Percentiles rank a stretch among this genome's conserved stretches.
Conservation (phyloP, 164 flowering plant species). For the Tetrastigma voinierianum region DNA sequence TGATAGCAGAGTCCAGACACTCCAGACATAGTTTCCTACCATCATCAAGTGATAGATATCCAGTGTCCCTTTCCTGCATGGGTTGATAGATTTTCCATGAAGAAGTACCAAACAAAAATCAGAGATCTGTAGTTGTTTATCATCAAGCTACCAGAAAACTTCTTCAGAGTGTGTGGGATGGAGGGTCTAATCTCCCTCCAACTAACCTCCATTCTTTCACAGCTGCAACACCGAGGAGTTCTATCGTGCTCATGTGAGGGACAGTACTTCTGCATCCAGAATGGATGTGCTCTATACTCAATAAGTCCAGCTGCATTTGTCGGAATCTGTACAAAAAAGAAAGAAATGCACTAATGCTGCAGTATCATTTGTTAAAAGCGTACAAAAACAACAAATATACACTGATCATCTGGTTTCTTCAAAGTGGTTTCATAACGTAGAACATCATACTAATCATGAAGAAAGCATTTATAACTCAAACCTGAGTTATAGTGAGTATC, state of each 20-base stretch:
- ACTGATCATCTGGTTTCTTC: not conserved
- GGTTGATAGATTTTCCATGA: not conserved
- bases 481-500: not conserved
- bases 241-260: slow-evolving; percentile 61
- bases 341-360: not conserved
- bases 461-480: not conserved
- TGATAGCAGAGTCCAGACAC: slow-evolving; percentile 83
- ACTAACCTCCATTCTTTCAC: slow-evolving; percentile 86
- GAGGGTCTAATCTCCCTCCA: not conserved
- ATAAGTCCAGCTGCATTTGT: slow-evolving; percentile 55
- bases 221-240: slow-evolving; percentile 67
- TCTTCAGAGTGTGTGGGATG: not conserved
- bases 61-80: slow-evolving; percentile 66
- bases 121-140: not conserved
- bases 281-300: slow-evolving; percentile 64
- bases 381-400: not conserved
- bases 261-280: slow-evolving; percentile 62
- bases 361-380: not conserved
- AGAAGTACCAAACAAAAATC: not conserved
- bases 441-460: not conserved
- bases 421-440: not conserved
- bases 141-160: not conserved
- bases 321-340: slow-evolving; percentile 39
- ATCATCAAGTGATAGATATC: slow-evolving; percentile 70
- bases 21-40: slow-evolving; percentile 90